Evolutionary conservation across 2,329 filamentous ascomycete species (phyloP), one percentile per base, ranked within the genome.

Genomic region (Thielaviopsis cerberus): DNA sequence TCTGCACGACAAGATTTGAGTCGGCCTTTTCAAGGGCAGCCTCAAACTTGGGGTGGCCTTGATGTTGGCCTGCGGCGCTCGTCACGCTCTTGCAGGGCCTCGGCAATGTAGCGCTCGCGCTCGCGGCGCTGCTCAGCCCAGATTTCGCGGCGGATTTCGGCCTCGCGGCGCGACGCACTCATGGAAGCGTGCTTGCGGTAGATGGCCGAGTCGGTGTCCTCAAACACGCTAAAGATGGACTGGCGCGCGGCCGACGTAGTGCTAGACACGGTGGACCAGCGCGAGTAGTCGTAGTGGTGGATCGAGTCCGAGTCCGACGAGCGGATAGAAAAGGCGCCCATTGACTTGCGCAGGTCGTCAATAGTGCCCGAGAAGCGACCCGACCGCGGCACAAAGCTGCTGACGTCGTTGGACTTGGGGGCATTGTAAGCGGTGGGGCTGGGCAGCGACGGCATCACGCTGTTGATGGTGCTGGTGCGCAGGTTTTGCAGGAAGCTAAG

Each of bases 331-430:
- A 61, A 61, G 20, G 54, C 57, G 24, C 58, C 57, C 50, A 63
- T 61, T 15, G 61, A 63, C 41, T 61, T 55, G 57, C 62, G 59
- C 51, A 63, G 53, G 26, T 63, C 61, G 24, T 63, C 62, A 23
- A 62, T 53, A n/a, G 57, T 61, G 8, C 26, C 54, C 6, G 59
- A 61, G 24, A 61, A 58, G 17, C 59, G 59, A 20, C 56, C 27
- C 11, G 59, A 58, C 30, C 59, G 59, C 26, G 59, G 56, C 23
- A 56, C 53, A 22, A 51, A 50, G 41, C n/a, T 30, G 41, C n/a
- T 22, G 24, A 15, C 24, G n/a, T 56, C 54, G 45, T 27, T 8
- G 26, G 41, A 41, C 37, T 34, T 54, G 34, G 34, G 37, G 11
- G 37, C 37, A 25, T 37, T 59, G 20, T 25, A n/a, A n/a, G 34